A percentile compares a stretch with the other conserved stretches of the same genome.
phyloP scores from a whole-genome alignment of 2,329 filamentous ascomycete genomes.

The Apiospora koreana region DNA sequence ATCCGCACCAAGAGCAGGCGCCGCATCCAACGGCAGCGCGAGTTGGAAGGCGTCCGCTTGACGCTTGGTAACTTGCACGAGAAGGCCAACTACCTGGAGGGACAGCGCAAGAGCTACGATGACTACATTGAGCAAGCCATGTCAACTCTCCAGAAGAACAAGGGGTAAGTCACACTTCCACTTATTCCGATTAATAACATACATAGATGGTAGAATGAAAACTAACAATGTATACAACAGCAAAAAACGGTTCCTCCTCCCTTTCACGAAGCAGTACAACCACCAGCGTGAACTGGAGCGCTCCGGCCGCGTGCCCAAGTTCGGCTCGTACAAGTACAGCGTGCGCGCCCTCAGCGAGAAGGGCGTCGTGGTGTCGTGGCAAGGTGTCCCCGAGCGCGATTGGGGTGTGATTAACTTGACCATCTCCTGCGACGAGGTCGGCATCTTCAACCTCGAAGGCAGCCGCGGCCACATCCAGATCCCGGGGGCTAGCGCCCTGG shows the following conservation, averaged over 20 bases:
- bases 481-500: slow-evolving; percentile 83
- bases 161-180: slow-evolving; percentile 61
- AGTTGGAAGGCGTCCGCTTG: slow-evolving; percentile 79
- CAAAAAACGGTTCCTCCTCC: slow-evolving; percentile 90
- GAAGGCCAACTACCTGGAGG: slow-evolving; percentile 90
- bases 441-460: slow-evolving; percentile 90
- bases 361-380: slow-evolving; percentile 91
- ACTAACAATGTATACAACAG: slow-evolving; percentile 49
- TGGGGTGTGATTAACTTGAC: slow-evolving; percentile 94
- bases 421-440: slow-evolving; percentile 90
- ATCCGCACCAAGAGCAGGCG: slow-evolving; percentile 96
- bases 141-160: slow-evolving; percentile 94
- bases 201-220: slow-evolving; percentile 13
- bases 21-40: slow-evolving; percentile 85
- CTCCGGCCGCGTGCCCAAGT: slow-evolving; percentile 91
- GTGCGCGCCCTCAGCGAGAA: slow-evolving; percentile 87
- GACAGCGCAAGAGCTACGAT: slow-evolving; percentile 96
- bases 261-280: slow-evolving; percentile 98
- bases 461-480: slow-evolving; percentile 93
- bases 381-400: slow-evolving; percentile 77
- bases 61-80: slow-evolving; percentile 76
- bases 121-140: slow-evolving; percentile 99
- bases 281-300: slow-evolving; percentile 95
- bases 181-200: background rate
- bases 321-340: slow-evolving; percentile 97